Conservation (phyloP, 768 basidiomycete species). For the Pulveroboletus sp. region DNA sequence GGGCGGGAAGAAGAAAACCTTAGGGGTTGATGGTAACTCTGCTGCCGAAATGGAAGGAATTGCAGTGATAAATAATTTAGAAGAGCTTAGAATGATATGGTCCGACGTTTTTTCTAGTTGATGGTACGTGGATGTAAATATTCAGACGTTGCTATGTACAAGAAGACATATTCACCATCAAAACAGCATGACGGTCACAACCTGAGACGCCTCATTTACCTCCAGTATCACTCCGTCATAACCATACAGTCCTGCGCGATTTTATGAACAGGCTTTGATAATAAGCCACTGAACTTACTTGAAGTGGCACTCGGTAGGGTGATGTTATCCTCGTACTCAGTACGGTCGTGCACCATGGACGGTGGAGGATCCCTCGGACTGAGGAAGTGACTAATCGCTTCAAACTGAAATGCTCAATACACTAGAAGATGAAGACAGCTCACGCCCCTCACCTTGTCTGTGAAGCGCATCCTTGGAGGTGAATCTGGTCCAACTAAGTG, state of each 20-base stretch:
- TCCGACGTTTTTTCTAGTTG: conserved; percentile 58
- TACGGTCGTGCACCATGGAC: conserved; percentile 77
- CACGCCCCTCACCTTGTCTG: conserved; percentile 50
- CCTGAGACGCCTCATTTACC: conserved; percentile 72
- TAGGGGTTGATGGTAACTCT: conserved; percentile 34
- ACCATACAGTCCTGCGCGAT: conserved; percentile 45
- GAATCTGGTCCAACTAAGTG: conserved; percentile 44
- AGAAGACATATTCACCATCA: conserved; percentile 27
- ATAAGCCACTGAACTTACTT: conserved; percentile 41
- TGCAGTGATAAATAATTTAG: conserved; percentile 49
- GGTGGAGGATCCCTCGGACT: conserved; percentile 70
- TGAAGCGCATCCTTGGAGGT: conserved; percentile 68
- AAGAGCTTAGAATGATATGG: conserved; percentile 71
- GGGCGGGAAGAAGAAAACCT: conserved; percentile 50
- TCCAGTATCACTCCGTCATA: conserved; percentile 82
- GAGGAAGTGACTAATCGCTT: conserved; percentile 74
- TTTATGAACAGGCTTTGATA: neutral
- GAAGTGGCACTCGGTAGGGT: conserved; percentile 65
- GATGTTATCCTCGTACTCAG: conserved; percentile 68
- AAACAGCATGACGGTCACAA: conserved; percentile 69
- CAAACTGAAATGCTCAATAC: conserved; percentile 46
- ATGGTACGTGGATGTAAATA: neutral
- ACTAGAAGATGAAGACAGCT: neutral
- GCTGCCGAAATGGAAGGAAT: conserved; percentile 42
- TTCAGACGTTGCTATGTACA: conserved; percentile 3